Evolutionary conservation across 2,329 filamentous ascomycete species (phyloP).

Genomic region (Xylaria sp.): DNA sequence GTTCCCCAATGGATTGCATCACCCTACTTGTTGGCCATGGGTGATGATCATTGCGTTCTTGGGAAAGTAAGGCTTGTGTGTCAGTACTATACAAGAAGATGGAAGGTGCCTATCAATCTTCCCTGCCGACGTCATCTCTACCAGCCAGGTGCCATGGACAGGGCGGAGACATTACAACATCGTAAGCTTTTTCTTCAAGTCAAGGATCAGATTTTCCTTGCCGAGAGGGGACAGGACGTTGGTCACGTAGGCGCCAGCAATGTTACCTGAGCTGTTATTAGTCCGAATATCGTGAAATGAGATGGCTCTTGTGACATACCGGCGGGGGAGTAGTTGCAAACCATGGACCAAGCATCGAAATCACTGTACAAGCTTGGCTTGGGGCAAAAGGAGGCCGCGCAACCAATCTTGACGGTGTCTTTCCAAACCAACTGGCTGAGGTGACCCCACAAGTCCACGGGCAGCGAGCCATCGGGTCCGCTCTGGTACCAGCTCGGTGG

Average conservation of each 20-base stretch:
- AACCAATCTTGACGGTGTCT: slow-evolving; percentile 63
- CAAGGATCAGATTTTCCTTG: slow-evolving; percentile 34
- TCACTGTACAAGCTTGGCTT: slow-evolving; percentile 48
- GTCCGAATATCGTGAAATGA: not conserved
- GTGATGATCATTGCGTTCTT: slow-evolving; percentile 4
- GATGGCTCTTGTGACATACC: slow-evolving; percentile 59
- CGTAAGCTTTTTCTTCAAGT: slow-evolving; percentile 25
- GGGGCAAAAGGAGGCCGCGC: slow-evolving; percentile 59
- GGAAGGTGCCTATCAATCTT: slow-evolving; percentile 14
- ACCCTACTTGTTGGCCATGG: slow-evolving; percentile 8
- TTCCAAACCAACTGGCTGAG: slow-evolving; percentile 78
- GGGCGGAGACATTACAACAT: not conserved
- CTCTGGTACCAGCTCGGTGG: slow-evolving; percentile 60
- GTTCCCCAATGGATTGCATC: slow-evolving; percentile 6
- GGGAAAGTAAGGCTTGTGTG: slow-evolving; percentile 18
- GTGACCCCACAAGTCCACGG: slow-evolving; percentile 72
- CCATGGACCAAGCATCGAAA: slow-evolving; percentile 71
- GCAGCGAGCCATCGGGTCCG: slow-evolving; percentile 61
- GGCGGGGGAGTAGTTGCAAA: slow-evolving; percentile 82
- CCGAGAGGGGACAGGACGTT: slow-evolving; percentile 53
- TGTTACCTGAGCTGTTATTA: slow-evolving; percentile 49
- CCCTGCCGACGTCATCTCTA: slow-evolving; percentile 2
- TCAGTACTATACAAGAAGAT: slow-evolving; percentile 25
- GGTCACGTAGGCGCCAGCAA: slow-evolving; percentile 50
- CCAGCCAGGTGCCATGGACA: slow-evolving; percentile 12